Percentiles rank a stretch among this genome's conserved stretches.
Conservation (phyloP, 345 rosid genomes). For the Lepidium africanum region DNA sequence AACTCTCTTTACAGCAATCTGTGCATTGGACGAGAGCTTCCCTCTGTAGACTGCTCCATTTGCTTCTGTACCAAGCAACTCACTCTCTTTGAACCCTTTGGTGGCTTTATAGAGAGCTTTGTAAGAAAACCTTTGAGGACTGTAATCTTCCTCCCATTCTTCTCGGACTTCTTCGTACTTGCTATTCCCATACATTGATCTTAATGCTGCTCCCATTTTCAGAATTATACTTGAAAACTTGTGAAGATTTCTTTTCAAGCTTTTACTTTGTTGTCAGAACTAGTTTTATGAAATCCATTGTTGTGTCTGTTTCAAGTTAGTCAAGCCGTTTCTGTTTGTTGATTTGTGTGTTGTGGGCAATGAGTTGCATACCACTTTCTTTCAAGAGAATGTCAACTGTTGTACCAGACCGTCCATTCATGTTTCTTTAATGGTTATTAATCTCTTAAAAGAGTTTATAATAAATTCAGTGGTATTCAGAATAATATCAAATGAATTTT, state of each 20-base stretch:
- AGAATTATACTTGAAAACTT: background rate
- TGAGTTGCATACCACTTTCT: slow-evolving; percentile 30
- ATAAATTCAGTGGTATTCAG: slow-evolving; percentile 8
- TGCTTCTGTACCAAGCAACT: slow-evolving; percentile 49
- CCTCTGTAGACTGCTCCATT: slow-evolving; percentile 60
- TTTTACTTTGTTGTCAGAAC: background rate
- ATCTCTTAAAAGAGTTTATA: background rate
- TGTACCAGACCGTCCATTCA: slow-evolving; percentile 22
- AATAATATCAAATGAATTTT: background rate
- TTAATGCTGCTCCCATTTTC: slow-evolving; percentile 29
- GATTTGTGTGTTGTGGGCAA: slow-evolving; percentile 19
- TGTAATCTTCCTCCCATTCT: slow-evolving; percentile 60
- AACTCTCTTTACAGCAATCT: slow-evolving; percentile 56
- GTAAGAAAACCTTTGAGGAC: slow-evolving; percentile 53
- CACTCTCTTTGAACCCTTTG: slow-evolving; percentile 51
- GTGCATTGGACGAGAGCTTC: slow-evolving; percentile 30
- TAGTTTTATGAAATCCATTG: slow-evolving; percentile 6
- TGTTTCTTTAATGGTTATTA: slow-evolving; percentile 13
- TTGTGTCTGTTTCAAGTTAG: slow-evolving; percentile 10
- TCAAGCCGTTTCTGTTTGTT: slow-evolving; percentile 5
- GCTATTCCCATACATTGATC: slow-evolving; percentile 29
- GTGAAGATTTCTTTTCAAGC: background rate
- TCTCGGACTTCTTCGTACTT: slow-evolving; percentile 54
- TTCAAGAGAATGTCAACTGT: slow-evolving; percentile 21
- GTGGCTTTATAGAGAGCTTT: slow-evolving; percentile 53